Evolutionary conservation across 139 green algal species (phyloP), one percentile per base, ranked within the genome.

Genomic region (Tetraselmis chui): DNA sequence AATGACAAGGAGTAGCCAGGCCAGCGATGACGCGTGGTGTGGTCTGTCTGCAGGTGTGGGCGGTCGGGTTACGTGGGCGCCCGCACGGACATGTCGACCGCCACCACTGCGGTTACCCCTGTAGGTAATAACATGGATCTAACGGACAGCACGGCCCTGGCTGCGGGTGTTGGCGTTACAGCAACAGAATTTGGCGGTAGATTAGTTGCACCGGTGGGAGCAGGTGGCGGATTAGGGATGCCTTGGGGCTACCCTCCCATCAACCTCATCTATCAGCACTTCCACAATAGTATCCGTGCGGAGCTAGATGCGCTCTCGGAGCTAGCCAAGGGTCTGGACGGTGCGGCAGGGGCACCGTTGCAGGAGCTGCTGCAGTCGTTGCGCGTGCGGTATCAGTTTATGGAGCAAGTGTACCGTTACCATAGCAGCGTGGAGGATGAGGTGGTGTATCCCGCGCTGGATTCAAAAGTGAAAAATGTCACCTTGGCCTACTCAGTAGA

Each of bases 381-480:
- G 30, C 89, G 89, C 27, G 82, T 88, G 29, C 89, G 92, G 0
- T 97, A 94, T 80, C 83, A 81, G 22, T 97, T 97, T 84, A 77
- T 98, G 80, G 92, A 93, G 82, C 89, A 96, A 75, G 86, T 98
- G 0, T 96, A 98, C 87, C 94, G 92, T 79, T 97, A 97, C 78
- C 95, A 98, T 84, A 96, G 91, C 86, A 92, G 87, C 76, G 93
- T 97, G 0, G 95, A 98, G 78, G 95, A 98, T 45, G 94, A 98
- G 92, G 93, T 97, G 0, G 88, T 98, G 1, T 98, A 98, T 82
- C 95, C 95, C 2, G 93, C 93, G 0, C 82, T 98, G 11, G 93
- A 97, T 31, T 84, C 87, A 5, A 97, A 97, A 45, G 93, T 98
- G 2, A 90, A 88, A n/a, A 98, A 98, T 80, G 95, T 98, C 0